Evolutionary conservation across 75 land plant species (phyloP).

Genomic region (Picea sitchensis): DNA sequence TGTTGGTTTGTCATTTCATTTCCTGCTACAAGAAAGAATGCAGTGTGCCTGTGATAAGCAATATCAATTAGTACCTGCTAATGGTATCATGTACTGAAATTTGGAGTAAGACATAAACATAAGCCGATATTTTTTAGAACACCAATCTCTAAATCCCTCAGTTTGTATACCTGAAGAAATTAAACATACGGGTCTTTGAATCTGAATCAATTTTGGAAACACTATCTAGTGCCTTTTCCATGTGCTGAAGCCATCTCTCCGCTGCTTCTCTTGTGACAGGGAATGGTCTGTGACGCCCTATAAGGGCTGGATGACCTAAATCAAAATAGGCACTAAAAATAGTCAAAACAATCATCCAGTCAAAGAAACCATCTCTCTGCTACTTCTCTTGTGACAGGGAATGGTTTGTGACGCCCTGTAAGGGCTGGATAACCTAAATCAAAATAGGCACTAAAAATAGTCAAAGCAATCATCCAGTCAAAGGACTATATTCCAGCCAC

Average conservation of each 20-base stretch:
- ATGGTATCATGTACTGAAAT: no score
- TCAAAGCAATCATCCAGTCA: not conserved
- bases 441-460: not conserved
- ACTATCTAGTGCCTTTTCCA: slow-evolving; percentile 74
- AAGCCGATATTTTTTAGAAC: not conserved
- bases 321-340: not conserved
- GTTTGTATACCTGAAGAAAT: slow-evolving; percentile 73
- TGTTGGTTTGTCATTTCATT: slow-evolving; percentile 64
- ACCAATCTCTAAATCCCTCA: not conserved
- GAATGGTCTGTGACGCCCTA: slow-evolving; percentile 84
- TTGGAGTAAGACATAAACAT: not conserved
- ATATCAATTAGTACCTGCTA: not conserved
- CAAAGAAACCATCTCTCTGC: slow-evolving; percentile 77
- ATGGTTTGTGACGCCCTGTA: slow-evolving; percentile 85
- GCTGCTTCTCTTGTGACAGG: slow-evolving; percentile 88
- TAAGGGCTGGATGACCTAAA: slow-evolving; percentile 93
- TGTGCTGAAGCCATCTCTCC: slow-evolving; percentile 89
- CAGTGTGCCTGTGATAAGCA: slow-evolving; percentile 71
- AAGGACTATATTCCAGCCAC: not conserved
- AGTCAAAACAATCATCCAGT: not conserved
- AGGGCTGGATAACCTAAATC: slow-evolving; percentile 87
- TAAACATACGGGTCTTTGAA: slow-evolving; percentile 77
- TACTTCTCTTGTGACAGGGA: slow-evolving; percentile 78
- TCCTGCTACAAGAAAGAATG: slow-evolving; percentile 93
- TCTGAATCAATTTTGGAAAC: slow-evolving; percentile 68